Evolutionary conservation across 2,329 filamentous ascomycete genomes (phyloP), one percentile per base, ranked within the genome.

Genomic region (Fusarium burgessii): DNA sequence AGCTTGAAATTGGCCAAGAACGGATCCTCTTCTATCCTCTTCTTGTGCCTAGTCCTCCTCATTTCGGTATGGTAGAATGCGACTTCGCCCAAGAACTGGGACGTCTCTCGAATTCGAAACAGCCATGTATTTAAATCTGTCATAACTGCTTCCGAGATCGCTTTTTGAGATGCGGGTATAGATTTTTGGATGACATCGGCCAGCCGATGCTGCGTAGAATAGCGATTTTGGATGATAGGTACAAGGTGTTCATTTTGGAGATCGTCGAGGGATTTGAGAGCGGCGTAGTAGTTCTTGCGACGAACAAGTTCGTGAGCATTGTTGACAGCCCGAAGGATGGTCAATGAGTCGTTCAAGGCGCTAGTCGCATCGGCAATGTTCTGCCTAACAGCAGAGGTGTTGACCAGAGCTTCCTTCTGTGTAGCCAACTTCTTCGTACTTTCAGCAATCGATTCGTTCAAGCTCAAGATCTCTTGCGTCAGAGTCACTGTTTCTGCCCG

Each of bases 101-200:
- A 98, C 20, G 94, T 97, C 80, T 99, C 96, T 76, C 96, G 91
- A 70, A 99, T 97, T 25, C 93, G 91, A 77, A 92, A 99, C 13
- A 99, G 86, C 96, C 96, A 99, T 1, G 94, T 98, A 78, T 98
- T 98, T 59, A 99, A 83, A 81, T 99, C 96, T 4, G 90, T 92
- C 94, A 98, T 98, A 73, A 99, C 96, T 17, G 95, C 94, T 81
- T 98, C 95, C 7, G 95, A 95, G 61, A 99, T 98, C 54, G 93
- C 90, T 77, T 93, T 94, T 77, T 97, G 94, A 2, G 94, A 98
- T 6, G 93, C 91, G 2, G 96, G 96, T 35, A 98, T 95, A 1
- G 95, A 98, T 74, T 94, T 94, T 80, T 98, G 95, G 71, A 99
- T 98, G 84, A 97, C 90, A 78, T 97, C 94, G 35, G 96, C 96